Percentiles rank a stretch among this genome's conserved stretches.
Evolutionary conservation across 208 protist genomes (phyloP).

Genomic region (Crithidia bombi): DNA sequence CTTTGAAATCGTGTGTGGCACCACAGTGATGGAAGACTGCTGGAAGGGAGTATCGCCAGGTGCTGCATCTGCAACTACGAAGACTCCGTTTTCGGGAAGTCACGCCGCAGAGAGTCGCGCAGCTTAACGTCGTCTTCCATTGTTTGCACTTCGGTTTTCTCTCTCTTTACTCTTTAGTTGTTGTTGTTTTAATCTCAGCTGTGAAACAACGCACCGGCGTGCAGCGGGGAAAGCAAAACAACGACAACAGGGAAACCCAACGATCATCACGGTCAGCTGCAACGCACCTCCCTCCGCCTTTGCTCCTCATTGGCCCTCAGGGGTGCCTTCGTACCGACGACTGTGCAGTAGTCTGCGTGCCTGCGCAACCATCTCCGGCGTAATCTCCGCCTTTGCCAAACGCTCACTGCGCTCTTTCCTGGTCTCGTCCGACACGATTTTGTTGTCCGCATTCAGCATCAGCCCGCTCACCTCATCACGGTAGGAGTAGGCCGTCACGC

Average conservation of each 20-base stretch:
- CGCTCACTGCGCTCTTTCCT: constrained; percentile 43
- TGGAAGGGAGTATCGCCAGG: too few species aligned
- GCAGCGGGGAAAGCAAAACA: not conserved
- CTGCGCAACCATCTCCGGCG: constrained; percentile 68
- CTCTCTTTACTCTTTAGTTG: not conserved
- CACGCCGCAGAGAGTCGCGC: too few species aligned
- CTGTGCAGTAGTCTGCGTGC: constrained; percentile 64
- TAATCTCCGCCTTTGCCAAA: constrained; percentile 46
- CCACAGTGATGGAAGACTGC: too few species aligned
- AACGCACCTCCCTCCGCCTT: too few species aligned
- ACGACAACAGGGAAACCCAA: not conserved
- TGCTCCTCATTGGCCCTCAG: not conserved
- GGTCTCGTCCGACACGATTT: constrained; percentile 49
- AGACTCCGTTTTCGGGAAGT: too few species aligned
- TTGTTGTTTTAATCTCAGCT: too few species aligned
- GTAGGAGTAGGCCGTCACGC: constrained; percentile 65
- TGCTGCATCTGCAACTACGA: too few species aligned
- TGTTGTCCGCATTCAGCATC: constrained; percentile 70
- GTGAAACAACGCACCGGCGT: not conserved
- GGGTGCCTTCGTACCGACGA: constrained; percentile 41
- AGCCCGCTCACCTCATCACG: constrained; percentile 67
- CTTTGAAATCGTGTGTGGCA: too few species aligned
- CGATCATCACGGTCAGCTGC: too few species aligned
- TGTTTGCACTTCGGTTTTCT: too few species aligned
- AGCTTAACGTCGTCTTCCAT: too few species aligned